Evolutionary conservation across 192 early-diverging fungal species (phyloP), one percentile per base, ranked within the genome.

Genomic region (Haplosporangium gracile): DNA sequence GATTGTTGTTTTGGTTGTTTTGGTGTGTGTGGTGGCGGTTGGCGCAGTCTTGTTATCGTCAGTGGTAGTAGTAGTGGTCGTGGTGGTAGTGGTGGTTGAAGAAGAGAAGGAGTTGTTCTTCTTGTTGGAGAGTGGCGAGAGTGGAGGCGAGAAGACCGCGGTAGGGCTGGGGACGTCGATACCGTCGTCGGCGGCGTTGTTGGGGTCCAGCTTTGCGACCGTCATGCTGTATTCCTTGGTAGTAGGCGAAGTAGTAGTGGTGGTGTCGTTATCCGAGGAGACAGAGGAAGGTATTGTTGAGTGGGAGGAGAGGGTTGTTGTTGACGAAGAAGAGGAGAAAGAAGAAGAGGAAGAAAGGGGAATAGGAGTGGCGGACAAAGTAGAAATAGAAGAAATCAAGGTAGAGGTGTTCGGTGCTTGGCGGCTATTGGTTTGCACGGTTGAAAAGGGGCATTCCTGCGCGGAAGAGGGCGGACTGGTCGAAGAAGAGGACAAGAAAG

Each of bases 151-250:
- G 74, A 49, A 77, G 40, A 34, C n/a, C 29, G 60, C 75, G 22
- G 71, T 29, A 29, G 38, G 34, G 34, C 47, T 32, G 38, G 70
- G 68, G 38, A 75, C 71, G 13, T 47, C 34, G 47, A 42, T 24
- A 26, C 68, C 51, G n/a, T 26, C 70, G 68, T 69, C 39, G 38
- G 16, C 53, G 4, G 29, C 53, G 4, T 75, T 32, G 75, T 68
- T 39, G 16, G 76, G 75, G 22, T 78, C 82, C 73, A 78, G 72
- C 57, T 83, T 83, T 18, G 79, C 69, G 39, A 79, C 78, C 49
- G 80, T 88, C 76, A 82, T 88, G 80, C 26, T 34, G 13, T 53
- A 60, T 8, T 40, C n/a, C 40, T 42, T 55, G n/a, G 2, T 32
- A 11, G 60, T 74, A 9, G 24, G 8, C 7, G 70, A 51, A 7